Evolutionary conservation across 805 yeast species (phyloP).

Genomic region (Scheffersomyces ergatensis): DNA sequence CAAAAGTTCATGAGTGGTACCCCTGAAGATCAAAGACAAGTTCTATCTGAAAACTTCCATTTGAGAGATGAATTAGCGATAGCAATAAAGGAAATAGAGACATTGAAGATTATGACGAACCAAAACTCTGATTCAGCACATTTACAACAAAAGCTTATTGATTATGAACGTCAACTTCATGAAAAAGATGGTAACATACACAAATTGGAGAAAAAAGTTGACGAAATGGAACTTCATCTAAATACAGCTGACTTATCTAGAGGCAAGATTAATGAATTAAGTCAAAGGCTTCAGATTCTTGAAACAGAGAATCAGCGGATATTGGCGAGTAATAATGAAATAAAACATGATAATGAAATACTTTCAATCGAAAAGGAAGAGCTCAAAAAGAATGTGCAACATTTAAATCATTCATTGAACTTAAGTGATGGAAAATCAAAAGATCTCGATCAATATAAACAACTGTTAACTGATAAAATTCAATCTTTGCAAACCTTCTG

Average conservation of each 20-base stretch:
- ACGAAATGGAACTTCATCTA: neutral
- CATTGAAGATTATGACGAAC: neutral
- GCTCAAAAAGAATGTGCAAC: neutral
- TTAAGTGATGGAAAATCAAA: neutral
- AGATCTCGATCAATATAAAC: neutral
- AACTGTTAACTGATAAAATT: neutral
- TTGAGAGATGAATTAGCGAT: constrained; percentile 3
- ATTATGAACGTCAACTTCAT: constrained; percentile 1
- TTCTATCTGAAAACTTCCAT: constrained; percentile 5
- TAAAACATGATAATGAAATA: neutral
- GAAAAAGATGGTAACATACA: constrained; percentile 4
- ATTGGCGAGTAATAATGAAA: neutral
- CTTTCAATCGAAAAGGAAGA: neutral
- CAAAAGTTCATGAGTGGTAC: constrained; percentile 5
- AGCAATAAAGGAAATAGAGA: neutral
- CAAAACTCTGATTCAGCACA: neutral
- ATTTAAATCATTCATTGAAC: neutral
- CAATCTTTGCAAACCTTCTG: neutral
- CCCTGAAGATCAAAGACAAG: constrained; percentile 6
- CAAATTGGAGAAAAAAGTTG: neutral
- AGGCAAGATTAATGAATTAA: neutral
- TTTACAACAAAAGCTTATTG: neutral
- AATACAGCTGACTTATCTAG: neutral
- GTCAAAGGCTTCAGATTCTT: neutral
- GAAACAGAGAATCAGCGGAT: neutral